Evolutionary conservation across 2,329 filamentous ascomycete species (phyloP), one percentile per base, ranked within the genome.

Genomic region (Clonostachys chloroleuca): DNA sequence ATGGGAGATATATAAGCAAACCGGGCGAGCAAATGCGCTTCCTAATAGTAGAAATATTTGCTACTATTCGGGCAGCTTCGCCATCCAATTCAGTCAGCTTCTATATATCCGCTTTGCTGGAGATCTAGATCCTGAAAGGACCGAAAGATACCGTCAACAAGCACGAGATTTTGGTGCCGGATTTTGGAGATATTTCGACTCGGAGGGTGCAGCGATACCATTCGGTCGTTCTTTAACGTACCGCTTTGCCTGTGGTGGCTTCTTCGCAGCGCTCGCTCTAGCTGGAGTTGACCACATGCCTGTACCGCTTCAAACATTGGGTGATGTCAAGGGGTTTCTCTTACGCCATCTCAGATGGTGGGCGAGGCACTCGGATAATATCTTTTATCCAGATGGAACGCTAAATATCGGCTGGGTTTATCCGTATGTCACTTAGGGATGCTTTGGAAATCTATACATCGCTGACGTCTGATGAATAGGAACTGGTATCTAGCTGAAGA

Each of bases 401-500:
- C 40, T 79, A 17, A 77, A 69, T 3, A 75, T 78, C 34, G 75
- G 65, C 1, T 65, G 52, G 46, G 33, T 62, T 2, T 68, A 65
- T 41, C 24, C 24, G 24, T 30, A 30, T 1, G 24, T 52, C 46
- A 36, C 63, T 2, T 68, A 0, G 9, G 20, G 13, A n/a, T 24
- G 16, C 35, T 8, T 10, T 5, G 24, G 13, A 12, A 24, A 13
- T 8, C 42, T 12, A n/a, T 10, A 2, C 12, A n/a, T 18, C 10
- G 36, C 17, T n/a, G n/a, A 14, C 5, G 30, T 5, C 14, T 20
- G 1, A 5, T 3, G 13, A 17, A 7, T 30, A 49, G 12, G 7
- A 2, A 80, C 51, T 77, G 77, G 70, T 80, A 72, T 52, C 69
- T 80, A 66, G 63, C 65, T 34, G 77, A 81, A 54, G 73, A 78